These are phyloP conservation scores for Penicillium decumbens DNA, from an alignment of 2,329 filamentous ascomycete species.

Conservation along the genomic window DNA sequence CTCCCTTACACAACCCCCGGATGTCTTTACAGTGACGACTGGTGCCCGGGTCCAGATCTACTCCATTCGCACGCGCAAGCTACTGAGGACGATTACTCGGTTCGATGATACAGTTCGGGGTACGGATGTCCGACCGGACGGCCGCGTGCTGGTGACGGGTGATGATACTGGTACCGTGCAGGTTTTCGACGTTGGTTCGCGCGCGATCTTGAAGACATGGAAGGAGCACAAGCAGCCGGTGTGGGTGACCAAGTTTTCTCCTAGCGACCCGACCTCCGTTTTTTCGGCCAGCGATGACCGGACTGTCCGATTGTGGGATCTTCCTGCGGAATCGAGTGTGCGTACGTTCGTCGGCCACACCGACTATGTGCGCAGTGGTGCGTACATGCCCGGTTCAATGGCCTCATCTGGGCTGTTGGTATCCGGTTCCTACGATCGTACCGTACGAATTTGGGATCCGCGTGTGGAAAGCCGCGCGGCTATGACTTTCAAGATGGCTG, in stretches of 20 bases:
- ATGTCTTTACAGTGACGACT: constrained; percentile 84
- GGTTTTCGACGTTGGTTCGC: constrained; percentile 85
- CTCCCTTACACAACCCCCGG: constrained; percentile 46
- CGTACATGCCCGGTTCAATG: constrained; percentile 67
- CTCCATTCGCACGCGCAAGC: constrained; percentile 84
- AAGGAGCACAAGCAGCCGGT: constrained; percentile 89
- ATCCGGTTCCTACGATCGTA: constrained; percentile 91
- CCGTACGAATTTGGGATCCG: constrained; percentile 90
- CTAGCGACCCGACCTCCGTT: constrained; percentile 74
- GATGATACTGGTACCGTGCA: constrained; percentile 90
- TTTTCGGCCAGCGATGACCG: constrained; percentile 90
- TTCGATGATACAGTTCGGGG: constrained; percentile 89
- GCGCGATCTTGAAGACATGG: constrained; percentile 94
- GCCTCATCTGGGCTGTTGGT: constrained; percentile 68
- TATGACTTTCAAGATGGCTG: constrained; percentile 93
- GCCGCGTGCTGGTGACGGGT: constrained; percentile 81
- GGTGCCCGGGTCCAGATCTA: constrained; percentile 91
- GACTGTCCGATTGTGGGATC: constrained; percentile 89
- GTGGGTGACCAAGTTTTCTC: constrained; percentile 89
- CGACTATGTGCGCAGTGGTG: constrained; percentile 85
- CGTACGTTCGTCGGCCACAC: constrained; percentile 78
- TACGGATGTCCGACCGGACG: constrained; percentile 83
- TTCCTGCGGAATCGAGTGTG: constrained; percentile 71
- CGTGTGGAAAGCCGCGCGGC: constrained; percentile 64
- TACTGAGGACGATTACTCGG: constrained; percentile 87